Evolutionary conservation across 768 basidiomycete species (phyloP).

Genomic region (Favolaschia claudopus): DNA sequence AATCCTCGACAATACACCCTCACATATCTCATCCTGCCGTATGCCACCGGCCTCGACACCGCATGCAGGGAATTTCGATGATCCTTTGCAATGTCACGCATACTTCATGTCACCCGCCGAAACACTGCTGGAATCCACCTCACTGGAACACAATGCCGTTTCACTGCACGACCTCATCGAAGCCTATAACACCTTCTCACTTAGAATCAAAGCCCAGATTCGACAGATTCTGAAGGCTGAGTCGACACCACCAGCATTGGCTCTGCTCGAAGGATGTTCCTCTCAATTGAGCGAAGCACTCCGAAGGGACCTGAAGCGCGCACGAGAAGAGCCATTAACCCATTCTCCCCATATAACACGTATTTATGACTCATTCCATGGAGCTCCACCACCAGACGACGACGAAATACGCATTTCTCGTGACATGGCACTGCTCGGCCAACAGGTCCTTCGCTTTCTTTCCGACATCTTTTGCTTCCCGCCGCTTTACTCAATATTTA

Average conservation of each 20-base stretch:
- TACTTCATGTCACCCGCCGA: constrained; percentile 53
- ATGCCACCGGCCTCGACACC: constrained; percentile 20
- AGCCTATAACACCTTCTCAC: constrained; percentile 62
- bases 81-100: constrained; percentile 23
- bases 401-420: constrained; percentile 49
- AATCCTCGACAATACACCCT: constrained; percentile 17
- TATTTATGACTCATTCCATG: constrained; percentile 15
- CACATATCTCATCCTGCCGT: constrained; percentile 1
- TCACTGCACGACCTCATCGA: constrained; percentile 64
- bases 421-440: constrained; percentile 56
- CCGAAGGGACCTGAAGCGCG: constrained; percentile 58
- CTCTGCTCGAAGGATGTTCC: constrained; percentile 41
- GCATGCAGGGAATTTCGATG: not conserved
- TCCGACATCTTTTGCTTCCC: constrained; percentile 60
- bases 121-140: constrained; percentile 56
- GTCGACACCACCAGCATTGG: constrained; percentile 32
- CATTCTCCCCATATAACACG: constrained; percentile 31
- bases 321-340: constrained; percentile 39
- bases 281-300: constrained; percentile 48
- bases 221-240: constrained; percentile 24
- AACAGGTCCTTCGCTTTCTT: constrained; percentile 59
- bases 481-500: constrained; percentile 52
- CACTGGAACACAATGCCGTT: constrained; percentile 42
- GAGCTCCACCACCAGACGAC: constrained; percentile 29
- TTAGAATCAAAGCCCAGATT: constrained; percentile 47